Evolutionary conservation across 345 rosid species (phyloP).

Genomic region (Eucalyptus shirleyi): DNA sequence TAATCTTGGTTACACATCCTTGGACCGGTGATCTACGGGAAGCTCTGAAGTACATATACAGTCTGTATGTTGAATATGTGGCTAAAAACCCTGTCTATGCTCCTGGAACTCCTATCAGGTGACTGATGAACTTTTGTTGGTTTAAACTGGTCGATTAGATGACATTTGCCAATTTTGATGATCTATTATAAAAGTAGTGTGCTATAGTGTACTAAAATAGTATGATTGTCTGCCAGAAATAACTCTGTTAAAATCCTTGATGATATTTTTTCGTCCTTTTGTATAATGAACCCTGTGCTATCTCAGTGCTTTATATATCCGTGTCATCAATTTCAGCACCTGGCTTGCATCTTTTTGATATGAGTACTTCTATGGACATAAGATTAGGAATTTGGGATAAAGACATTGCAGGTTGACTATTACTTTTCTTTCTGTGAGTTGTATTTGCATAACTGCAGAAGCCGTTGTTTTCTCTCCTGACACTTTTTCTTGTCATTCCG

Average conservation of each 20-base stretch:
- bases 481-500: neutral
- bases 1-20: slow-evolving; percentile 86
- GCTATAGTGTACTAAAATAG: neutral
- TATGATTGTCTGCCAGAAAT: neutral
- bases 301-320: neutral
- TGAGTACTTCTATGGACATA: neutral
- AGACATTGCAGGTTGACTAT: neutral
- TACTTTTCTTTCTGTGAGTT: neutral
- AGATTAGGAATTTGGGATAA: neutral
- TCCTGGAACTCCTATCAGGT: slow-evolving; percentile 87
- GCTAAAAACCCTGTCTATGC: slow-evolving; percentile 70
- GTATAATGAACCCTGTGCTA: neutral
- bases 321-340: neutral
- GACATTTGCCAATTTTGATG: neutral
- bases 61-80: slow-evolving; percentile 81
- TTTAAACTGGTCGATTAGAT: slow-evolving; percentile 26
- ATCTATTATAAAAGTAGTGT: neutral
- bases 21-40: slow-evolving; percentile 80
- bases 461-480: neutral
- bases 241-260: neutral
- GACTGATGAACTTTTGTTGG: neutral
- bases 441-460: neutral
- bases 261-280: neutral
- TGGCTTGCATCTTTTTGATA: neutral
- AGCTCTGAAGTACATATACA: slow-evolving; percentile 70